Conservation (phyloP, 1,284 basidiomycete species). For the Sanguinoderma infundibulare region DNA sequence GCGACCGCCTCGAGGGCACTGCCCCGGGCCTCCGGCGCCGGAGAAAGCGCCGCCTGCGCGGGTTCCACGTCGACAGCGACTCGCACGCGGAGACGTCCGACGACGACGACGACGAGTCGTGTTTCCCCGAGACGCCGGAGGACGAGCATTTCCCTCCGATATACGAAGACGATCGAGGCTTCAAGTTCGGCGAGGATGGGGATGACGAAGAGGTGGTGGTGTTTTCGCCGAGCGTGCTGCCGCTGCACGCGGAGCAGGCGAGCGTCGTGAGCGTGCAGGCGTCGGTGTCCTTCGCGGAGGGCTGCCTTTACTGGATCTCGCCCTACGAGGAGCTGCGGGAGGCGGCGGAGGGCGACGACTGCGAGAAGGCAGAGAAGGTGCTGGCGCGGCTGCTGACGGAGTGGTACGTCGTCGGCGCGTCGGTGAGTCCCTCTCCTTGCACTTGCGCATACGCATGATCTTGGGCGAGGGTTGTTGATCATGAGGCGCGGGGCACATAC, state of each 20-base stretch:
- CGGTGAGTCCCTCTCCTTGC: conserved; percentile 25
- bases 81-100: conserved; percentile 9
- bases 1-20: conserved; percentile 20
- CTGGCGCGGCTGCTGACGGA: conserved; percentile 37
- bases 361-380: conserved; percentile 51
- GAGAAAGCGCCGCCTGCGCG: conserved; percentile 16
- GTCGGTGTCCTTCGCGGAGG: conserved; percentile 41
- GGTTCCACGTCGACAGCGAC: conserved; percentile 18
- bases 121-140: conserved; percentile 21
- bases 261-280: conserved; percentile 23
- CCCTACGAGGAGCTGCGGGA: conserved; percentile 56
- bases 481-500: too few species aligned
- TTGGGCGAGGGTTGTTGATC: too few species aligned
- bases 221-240: conserved; percentile 38
- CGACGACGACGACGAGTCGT: conserved; percentile 13
- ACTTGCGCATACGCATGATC: background rate
- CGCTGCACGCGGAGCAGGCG: conserved; percentile 45
- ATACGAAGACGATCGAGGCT: conserved; percentile 4
- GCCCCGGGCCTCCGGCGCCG: conserved; percentile 37
- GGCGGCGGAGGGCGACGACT: conserved; percentile 51
- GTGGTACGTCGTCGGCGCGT: conserved; percentile 41
- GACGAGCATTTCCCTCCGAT: conserved; percentile 24
- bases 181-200: background rate
- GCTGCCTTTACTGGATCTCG: conserved; percentile 53
- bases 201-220: conserved; percentile 14